phyloP scores from a whole-genome alignment of 495 filamentous ascomycete genomes.

The Xylaria telfairii region DNA sequence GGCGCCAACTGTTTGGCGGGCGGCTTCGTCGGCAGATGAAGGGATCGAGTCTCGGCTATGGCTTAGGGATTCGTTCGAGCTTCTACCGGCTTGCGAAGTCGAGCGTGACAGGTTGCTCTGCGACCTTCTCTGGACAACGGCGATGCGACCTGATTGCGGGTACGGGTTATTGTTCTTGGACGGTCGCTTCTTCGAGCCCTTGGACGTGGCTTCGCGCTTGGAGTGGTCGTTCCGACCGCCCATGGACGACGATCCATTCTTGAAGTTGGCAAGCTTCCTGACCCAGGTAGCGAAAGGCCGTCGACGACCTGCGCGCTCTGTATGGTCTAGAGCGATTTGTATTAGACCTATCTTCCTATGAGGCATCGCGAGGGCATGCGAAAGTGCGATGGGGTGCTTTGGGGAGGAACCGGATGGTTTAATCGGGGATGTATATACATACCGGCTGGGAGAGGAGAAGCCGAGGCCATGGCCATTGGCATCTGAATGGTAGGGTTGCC shows the following conservation, averaged over 20 bases:
- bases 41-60: constrained; percentile 60
- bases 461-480: constrained; percentile 72
- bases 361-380: constrained; percentile 16
- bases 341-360: constrained; percentile 25
- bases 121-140: constrained; percentile 43
- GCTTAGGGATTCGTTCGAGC: constrained; percentile 42
- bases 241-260: constrained; percentile 59
- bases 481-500: neutral
- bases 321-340: constrained; percentile 42
- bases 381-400: constrained; percentile 19
- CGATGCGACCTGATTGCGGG: constrained; percentile 63
- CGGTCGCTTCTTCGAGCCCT: constrained; percentile 59
- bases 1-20: constrained; percentile 67
- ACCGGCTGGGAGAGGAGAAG: constrained; percentile 70
- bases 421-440: constrained; percentile 38
- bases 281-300: constrained; percentile 92
- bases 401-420: neutral
- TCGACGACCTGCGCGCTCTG: constrained; percentile 63
- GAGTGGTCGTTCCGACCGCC: constrained; percentile 39
- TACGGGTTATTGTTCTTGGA: constrained; percentile 84
- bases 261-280: constrained; percentile 90
- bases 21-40: constrained; percentile 63
- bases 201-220: constrained; percentile 47
- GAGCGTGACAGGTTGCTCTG: constrained; percentile 67
- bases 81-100: constrained; percentile 49